phyloP scores from a whole-genome alignment of 2,329 filamentous ascomycete genomes.

The Boeremia exigua region DNA sequence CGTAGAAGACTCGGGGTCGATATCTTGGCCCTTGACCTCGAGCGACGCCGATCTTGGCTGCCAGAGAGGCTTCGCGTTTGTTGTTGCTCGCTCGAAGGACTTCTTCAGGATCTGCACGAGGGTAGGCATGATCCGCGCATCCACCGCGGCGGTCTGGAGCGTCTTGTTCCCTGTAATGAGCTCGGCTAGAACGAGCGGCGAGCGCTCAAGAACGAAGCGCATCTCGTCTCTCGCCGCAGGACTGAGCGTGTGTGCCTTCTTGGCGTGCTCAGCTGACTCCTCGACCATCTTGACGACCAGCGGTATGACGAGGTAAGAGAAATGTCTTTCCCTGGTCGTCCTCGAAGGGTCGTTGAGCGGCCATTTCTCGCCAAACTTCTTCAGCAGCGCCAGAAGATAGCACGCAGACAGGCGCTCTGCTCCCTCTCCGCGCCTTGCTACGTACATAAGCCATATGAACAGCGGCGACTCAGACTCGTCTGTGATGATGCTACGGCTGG shows the following conservation, averaged over 20 bases:
- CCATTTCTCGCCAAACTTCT: conserved; percentile 47
- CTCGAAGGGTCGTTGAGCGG: conserved; percentile 46
- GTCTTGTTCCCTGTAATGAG: conserved; percentile 79
- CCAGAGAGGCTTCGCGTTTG: conserved; percentile 62
- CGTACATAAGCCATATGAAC: conserved; percentile 56
- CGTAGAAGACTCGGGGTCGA: conserved; percentile 42
- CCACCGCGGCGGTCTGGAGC: conserved; percentile 81
- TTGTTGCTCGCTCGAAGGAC: conserved; percentile 66
- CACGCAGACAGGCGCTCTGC: conserved; percentile 51
- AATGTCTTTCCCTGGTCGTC: conserved; percentile 49
- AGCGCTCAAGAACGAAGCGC: conserved; percentile 54
- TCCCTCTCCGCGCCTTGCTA: conserved; percentile 51
- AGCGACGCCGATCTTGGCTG: conserved; percentile 47
- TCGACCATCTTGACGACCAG: conserved; percentile 57
- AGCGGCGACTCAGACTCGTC: conserved; percentile 56
- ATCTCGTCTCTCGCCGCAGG: conserved; percentile 55
- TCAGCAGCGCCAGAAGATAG: conserved; percentile 46
- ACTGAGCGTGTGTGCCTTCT: conserved; percentile 35
- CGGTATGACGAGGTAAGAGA: conserved; percentile 55
- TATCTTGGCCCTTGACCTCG: conserved; percentile 31
- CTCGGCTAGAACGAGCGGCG: conserved; percentile 76
- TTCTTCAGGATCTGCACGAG: conserved; percentile 70
- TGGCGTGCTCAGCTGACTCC: conserved; percentile 37
- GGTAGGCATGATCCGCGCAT: conserved; percentile 68
- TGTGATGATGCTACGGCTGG: conserved; percentile 39